phyloP scores from a whole-genome alignment of 805 yeast genomes.

The Diddensiella santjacobensis region DNA sequence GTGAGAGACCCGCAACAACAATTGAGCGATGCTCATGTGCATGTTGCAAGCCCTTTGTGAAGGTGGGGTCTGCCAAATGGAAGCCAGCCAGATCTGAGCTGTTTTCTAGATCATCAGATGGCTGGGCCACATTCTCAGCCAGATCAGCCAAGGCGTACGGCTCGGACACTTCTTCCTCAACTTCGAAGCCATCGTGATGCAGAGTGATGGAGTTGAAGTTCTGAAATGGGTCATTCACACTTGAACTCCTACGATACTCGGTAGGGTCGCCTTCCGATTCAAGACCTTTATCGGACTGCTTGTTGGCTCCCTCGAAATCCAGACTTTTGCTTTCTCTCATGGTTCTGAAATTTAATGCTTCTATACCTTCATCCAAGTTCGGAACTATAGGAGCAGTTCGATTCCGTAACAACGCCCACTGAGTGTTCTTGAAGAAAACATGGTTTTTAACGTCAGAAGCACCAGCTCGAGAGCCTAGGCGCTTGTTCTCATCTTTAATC shows the following conservation, averaged over 20 bases:
- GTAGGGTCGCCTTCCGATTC: conserved; percentile 27
- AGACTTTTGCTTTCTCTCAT: conserved; percentile 31
- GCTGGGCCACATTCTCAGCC: not conserved
- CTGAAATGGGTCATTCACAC: conserved; percentile 70
- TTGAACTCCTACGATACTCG: conserved; percentile 8
- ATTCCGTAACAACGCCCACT: conserved; percentile 93
- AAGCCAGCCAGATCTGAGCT: not conserved
- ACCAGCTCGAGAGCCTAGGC: conserved; percentile 89
- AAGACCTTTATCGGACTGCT: not conserved
- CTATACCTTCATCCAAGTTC: conserved; percentile 55
- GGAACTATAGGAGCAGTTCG: conserved; percentile 97
- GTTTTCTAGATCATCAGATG: conserved; percentile 6
- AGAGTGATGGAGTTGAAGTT: conserved; percentile 83
- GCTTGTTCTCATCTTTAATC: conserved; percentile 81
- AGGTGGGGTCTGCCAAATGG: not conserved
- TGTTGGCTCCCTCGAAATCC: conserved; percentile 20
- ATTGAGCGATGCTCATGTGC: not conserved
- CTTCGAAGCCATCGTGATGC: conserved; percentile 60
- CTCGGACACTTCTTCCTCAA: conserved; percentile 22
- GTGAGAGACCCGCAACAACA: not conserved
- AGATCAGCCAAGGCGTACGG: not conserved
- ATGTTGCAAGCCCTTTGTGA: not conserved
- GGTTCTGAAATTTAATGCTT: conserved; percentile 36
- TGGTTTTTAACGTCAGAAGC: conserved; percentile 93
- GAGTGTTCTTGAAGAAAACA: conserved; percentile 83